A percentile compares a stretch with the other conserved stretches of the same genome.
Evolutionary conservation across 805 yeast genomes (phyloP).

Genomic region (Lipomyces lipofer): DNA sequence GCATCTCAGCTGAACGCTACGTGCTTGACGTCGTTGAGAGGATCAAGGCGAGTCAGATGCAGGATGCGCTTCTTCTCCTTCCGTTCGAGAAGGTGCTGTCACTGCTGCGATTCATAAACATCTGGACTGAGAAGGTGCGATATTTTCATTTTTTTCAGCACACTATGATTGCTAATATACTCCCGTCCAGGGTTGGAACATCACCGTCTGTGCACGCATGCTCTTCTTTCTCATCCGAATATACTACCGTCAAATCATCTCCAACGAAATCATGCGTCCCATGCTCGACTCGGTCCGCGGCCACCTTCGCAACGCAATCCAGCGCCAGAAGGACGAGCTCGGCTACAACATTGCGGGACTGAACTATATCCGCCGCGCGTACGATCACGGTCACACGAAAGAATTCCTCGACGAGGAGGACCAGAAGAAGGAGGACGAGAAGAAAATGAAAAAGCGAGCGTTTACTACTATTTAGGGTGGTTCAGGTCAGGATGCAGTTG

Average conservation of each 20-base stretch:
- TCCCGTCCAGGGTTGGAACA: constrained; percentile 44
- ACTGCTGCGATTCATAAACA: constrained; percentile 68
- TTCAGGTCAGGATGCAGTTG: not conserved
- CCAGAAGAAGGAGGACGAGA: constrained; percentile 54
- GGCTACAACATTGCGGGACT: constrained; percentile 88
- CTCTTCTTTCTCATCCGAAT: constrained; percentile 70
- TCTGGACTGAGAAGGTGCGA: constrained; percentile 62
- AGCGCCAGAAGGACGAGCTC: constrained; percentile 54
- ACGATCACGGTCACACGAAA: constrained; percentile 72
- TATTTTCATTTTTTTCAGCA: not conserved
- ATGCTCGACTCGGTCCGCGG: constrained; percentile 64
- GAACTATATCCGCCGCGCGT: constrained; percentile 67
- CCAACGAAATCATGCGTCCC: constrained; percentile 51
- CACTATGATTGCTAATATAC: constrained; percentile 33
- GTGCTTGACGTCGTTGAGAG: constrained; percentile 69
- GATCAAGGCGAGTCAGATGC: constrained; percentile 81
- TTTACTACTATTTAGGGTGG: constrained; percentile 50
- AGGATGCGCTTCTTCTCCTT: constrained; percentile 86
- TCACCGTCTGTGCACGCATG: constrained; percentile 70
- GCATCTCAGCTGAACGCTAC: constrained; percentile 70
- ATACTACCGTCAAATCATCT: constrained; percentile 76
- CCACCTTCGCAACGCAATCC: constrained; percentile 60
- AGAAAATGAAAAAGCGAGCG: constrained; percentile 67
- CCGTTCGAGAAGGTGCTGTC: constrained; percentile 82
- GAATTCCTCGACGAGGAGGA: constrained; percentile 72